Base-by-base conservation (phyloP, 345 rosid species). In the Schrenkiella parvula region DNA sequence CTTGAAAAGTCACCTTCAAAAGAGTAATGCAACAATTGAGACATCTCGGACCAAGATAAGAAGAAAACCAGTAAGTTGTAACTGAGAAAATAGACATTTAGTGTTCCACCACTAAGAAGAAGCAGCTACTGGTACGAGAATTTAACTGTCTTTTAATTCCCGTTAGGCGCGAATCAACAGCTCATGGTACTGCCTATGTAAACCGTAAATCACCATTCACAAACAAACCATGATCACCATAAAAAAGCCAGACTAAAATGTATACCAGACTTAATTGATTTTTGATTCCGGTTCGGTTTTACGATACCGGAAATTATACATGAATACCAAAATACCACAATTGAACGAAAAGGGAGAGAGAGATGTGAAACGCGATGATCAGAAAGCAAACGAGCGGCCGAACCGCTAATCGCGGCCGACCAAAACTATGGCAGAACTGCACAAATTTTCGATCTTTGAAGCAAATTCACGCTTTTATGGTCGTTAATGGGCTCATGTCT, bases 381-480 rank as follows among this genome's bases (percentile, higher is more conserved):
- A 81, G 88, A 51, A 87, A 63, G 60, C 79, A 80, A 76, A 77
- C 83, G 18, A 80, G 71, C 74, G 89, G 83, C 66, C 57, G 86
- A 76, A 74, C 79, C 72, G 44, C 74, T 61, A 66, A 73, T 34
- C 90, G 85, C 5, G 68, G 48, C n/a, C 81, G 76, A 26, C 80
- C 85, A 51, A 71, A 64, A 15, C 74, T 83, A 43, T 89, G 92
- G 92, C 78, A 75, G 44, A 84, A 65, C 53, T 87, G 96, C 70
- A 80, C 71, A 56, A 83, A 55, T 44, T 51, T 89, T 47, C 75
- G 58, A n/a, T 23, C 75, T 55, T 63, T 85, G 17, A 85, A 84
- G 78, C 88, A 89, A 74, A 77, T 87, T 39, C 95, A 89, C 34
- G 89, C 85, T 55, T 68, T 58, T 25, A 66, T 84, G 11, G 37